Conservation (phyloP, 805 yeast species). For the Candida sithepensis region DNA sequence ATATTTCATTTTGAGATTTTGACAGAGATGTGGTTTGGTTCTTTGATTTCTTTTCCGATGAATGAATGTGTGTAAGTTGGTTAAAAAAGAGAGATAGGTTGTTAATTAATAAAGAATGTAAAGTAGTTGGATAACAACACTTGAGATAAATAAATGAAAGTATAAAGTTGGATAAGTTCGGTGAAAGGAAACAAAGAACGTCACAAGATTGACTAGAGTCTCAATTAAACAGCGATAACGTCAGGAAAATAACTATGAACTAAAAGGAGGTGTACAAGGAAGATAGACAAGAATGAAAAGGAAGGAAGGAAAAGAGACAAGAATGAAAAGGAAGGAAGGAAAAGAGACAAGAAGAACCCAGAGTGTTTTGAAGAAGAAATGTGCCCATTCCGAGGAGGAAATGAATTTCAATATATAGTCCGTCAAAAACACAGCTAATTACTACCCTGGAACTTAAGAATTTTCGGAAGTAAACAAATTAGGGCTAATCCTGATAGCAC, state of each 20-base stretch:
- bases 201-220: too few species aligned
- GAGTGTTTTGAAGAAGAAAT: background rate
- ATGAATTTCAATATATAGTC: background rate
- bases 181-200: too few species aligned
- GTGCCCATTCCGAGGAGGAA: background rate
- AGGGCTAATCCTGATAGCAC: background rate
- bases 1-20: background rate
- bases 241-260: too few species aligned
- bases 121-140: background rate
- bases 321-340: background rate
- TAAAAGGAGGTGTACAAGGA: too few species aligned
- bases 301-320: background rate
- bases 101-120: background rate
- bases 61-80: background rate
- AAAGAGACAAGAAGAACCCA: background rate
- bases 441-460: background rate
- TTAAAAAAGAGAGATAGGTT: background rate
- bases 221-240: background rate
- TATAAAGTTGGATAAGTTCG: background rate
- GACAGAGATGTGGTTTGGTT: background rate
- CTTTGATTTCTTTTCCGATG: background rate
- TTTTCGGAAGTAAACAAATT: background rate
- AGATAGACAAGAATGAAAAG: too few species aligned
- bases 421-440: background rate
- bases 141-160: background rate